These are phyloP conservation scores for Psidium guajava DNA, from an alignment of 345 rosid genomes.

Conservation along the genomic window DNA sequence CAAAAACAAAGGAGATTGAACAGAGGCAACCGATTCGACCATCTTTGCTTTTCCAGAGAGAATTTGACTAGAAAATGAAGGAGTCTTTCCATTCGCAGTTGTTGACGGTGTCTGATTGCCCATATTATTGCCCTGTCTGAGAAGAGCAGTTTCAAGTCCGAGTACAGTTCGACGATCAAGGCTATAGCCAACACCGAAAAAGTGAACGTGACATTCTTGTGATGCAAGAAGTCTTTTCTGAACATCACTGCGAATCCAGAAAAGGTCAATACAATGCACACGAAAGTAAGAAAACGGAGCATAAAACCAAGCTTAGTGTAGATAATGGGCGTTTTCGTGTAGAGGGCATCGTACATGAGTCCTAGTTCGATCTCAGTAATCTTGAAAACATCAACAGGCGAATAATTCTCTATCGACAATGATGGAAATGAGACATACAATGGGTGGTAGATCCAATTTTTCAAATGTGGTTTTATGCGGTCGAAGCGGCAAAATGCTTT, in stretches of 20 bases:
- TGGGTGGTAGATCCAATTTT: constrained; percentile 8
- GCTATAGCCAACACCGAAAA: not conserved
- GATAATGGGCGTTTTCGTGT: not conserved
- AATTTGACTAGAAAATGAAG: not conserved
- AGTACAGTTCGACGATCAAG: not conserved
- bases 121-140: not conserved
- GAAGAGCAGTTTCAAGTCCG: not conserved
- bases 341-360: constrained; percentile 5
- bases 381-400: not conserved
- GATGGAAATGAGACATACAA: not conserved
- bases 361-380: constrained; percentile 3
- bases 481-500: constrained; percentile 6
- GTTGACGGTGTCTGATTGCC: not conserved
- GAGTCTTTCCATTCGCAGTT: not conserved
- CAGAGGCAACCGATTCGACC: not conserved
- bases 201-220: not conserved
- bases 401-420: not conserved
- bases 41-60: not conserved
- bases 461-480: constrained; percentile 6
- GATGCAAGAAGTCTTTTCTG: not conserved
- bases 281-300: not conserved
- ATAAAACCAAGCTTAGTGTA: not conserved
- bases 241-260: not conserved
- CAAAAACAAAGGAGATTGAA: not conserved
- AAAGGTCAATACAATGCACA: not conserved